Percentiles rank a stretch among this genome's conserved stretches.
phyloP scores from a whole-genome alignment of 176 grass and related monocot species.

The Zoysia pacifica region DNA sequence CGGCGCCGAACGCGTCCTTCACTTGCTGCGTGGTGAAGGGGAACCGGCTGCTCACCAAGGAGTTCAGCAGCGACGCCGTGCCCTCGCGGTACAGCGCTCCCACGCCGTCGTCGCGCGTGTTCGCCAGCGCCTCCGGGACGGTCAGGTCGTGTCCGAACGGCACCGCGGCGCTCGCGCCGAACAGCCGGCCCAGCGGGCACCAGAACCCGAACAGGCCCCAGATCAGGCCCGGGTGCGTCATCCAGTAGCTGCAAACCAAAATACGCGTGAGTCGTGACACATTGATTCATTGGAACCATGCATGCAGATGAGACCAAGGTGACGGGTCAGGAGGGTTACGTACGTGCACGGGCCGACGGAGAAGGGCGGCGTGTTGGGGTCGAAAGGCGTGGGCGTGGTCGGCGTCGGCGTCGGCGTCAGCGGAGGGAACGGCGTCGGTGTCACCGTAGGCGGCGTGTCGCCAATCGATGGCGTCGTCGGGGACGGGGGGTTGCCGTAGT shows the following conservation, averaged over 20 bases:
- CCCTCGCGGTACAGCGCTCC: slow-evolving; percentile 81
- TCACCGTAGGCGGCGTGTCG: slow-evolving; percentile 29
- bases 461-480: not conserved
- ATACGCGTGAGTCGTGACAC: not conserved
- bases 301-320: not conserved
- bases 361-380: slow-evolving; percentile 68
- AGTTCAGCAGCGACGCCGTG: slow-evolving; percentile 82
- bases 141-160: slow-evolving; percentile 68
- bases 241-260: slow-evolving; percentile 68
- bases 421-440: slow-evolving; percentile 50
- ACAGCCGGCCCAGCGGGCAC: slow-evolving; percentile 57
- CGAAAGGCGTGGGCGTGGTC: slow-evolving; percentile 59
- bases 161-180: slow-evolving; percentile 49
- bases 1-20: slow-evolving; percentile 59
- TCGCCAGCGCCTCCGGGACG: slow-evolving; percentile 66
- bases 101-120: slow-evolving; percentile 62
- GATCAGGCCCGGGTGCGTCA: slow-evolving; percentile 61
- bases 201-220: slow-evolving; percentile 70
- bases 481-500: not conserved
- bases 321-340: slow-evolving; percentile 26
- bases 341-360: slow-evolving; percentile 69
- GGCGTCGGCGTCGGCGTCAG: slow-evolving; percentile 35
- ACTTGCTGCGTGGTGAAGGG: slow-evolving; percentile 66
- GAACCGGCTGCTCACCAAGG: slow-evolving; percentile 62
- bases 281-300: no score